phyloP scores from a whole-genome alignment of 306 rosid species.

The Morella rubra region DNA sequence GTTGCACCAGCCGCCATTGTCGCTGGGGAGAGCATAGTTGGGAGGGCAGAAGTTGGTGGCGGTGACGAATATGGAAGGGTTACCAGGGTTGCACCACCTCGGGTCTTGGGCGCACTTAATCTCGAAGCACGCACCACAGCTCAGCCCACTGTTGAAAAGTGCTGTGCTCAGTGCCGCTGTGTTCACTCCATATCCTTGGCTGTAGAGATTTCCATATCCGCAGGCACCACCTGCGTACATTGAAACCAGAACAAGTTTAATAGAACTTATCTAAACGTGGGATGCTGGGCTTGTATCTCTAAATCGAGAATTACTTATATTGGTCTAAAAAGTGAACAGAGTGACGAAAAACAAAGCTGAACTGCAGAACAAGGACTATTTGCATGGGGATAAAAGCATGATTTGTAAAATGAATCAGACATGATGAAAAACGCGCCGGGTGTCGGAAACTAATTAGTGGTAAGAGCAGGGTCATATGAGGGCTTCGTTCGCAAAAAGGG shows the following conservation, averaged over 20 bases:
- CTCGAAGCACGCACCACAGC: conserved; percentile 93
- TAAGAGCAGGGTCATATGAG: neutral
- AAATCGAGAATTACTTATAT: neutral
- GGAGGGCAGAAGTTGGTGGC: conserved; percentile 98
- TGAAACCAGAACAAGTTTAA: neutral
- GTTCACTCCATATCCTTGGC: conserved; percentile 93
- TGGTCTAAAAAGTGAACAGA: neutral
- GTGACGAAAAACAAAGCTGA: neutral
- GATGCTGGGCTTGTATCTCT: neutral
- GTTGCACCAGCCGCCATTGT: conserved; percentile 98
- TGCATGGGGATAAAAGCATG: too few relatives aligned
- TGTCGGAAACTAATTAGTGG: neutral
- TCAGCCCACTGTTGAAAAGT: conserved; percentile 79
- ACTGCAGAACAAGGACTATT: neutral
- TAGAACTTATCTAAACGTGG: neutral
- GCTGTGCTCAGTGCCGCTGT: conserved; percentile 95
- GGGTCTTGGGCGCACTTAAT: conserved; percentile 78
- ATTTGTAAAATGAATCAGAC: neutral
- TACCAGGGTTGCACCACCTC: conserved; percentile 82
- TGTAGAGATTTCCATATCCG: conserved; percentile 91
- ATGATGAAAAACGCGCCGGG: neutral
- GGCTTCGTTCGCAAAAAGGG: neutral
- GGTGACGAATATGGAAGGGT: conserved; percentile 78
- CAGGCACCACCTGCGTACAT: conserved; percentile 75
- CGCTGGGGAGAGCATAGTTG: conserved; percentile 74